Evolutionary conservation across 164 flowering plant genomes (phyloP).

Genomic region (Euptelea pleiosperma): DNA sequence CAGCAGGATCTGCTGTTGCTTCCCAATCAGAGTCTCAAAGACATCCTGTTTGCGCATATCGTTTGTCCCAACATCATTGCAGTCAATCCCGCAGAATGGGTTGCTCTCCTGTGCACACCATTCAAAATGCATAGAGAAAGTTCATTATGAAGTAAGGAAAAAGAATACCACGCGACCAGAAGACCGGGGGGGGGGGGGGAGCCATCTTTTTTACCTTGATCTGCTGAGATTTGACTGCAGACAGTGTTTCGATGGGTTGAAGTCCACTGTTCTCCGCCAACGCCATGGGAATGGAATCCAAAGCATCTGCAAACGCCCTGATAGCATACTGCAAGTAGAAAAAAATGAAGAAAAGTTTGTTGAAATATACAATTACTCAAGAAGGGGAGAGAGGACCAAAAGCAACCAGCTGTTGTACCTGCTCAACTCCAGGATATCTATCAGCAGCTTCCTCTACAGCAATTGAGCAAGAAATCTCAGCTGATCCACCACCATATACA

Average conservation of each 20-base stretch:
- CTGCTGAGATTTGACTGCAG: slow-evolving; percentile 95
- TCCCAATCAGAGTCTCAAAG: slow-evolving; percentile 91
- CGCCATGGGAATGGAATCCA: slow-evolving; percentile 97
- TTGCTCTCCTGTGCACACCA: slow-evolving; percentile 66
- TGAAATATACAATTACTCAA: slow-evolving; percentile 1
- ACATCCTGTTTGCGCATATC: slow-evolving; percentile 96
- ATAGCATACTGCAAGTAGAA: slow-evolving; percentile 75
- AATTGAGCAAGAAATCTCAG: slow-evolving; percentile 94
- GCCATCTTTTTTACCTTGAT: slow-evolving; percentile 60
- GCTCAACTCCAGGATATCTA: slow-evolving; percentile 92
- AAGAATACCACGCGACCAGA: no score
- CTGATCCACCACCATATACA: slow-evolving; percentile 98
- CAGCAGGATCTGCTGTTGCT: slow-evolving; percentile 88
- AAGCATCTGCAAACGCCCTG: slow-evolving; percentile 94
- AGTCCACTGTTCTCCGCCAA: slow-evolving; percentile 98
- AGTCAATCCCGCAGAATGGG: slow-evolving; percentile 76
- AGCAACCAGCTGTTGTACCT: slow-evolving; percentile 40
- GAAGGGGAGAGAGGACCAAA: neutral
- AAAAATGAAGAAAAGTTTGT: neutral
- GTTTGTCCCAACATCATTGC: slow-evolving; percentile 96
- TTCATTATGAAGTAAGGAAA: neutral
- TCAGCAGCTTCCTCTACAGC: slow-evolving; percentile 98
- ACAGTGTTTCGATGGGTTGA: slow-evolving; percentile 90
- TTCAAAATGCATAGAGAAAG: neutral
- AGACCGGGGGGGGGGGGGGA: no score